Base-by-base conservation (phyloP, 1,284 basidiomycete genomes). In the Golubevia pallescens region DNA sequence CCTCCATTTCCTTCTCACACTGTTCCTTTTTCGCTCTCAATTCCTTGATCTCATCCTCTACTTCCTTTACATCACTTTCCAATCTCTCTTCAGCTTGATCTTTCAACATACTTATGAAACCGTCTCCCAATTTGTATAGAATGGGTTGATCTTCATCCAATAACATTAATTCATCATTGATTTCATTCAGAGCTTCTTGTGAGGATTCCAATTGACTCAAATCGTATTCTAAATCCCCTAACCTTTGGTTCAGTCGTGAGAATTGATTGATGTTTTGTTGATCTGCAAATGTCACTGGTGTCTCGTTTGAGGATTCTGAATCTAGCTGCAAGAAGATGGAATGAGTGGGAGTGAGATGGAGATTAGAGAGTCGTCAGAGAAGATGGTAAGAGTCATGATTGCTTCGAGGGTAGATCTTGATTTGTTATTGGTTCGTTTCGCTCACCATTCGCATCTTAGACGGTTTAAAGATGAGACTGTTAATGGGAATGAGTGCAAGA, bases 261-360 rank as follows among this genome's bases (percentile, higher is more conserved):
- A 85, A 85, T 19, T 71, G 61, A 61, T 84, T 84, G 77, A 84
- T 84, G 6, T 63, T 53, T 61, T 85, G 69, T 61, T 85, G 82
- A 63, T 85, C 82, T 14, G 73, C 69, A 75, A 75, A 78, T 1
- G 77, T 75, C 34, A 84, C 82, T 60, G 76, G 74, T 56, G 80
- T 76, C 58, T 82, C 80, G 67, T 82, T 82, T 4, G 56, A 60
- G 8, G 51, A 21, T 23, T 69, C 61, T 4, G 34, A 38, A 38
- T 38, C 34, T 4, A 38, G 34, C 34, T 38, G 34, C 34, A 38
- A 38, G 34, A 38, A 38, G 34, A 38, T 38, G 10, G 34, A 38
- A 10, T 4, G 10, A 38, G 3, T 5, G 34, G 34, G 10, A 38
- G 34, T 38, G 3, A 38, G 34, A 38, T 4, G 34, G 34, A 38